Evolutionary conservation across 805 yeast species (phyloP).

Genomic region (Wickerhamiella occidentalis): DNA sequence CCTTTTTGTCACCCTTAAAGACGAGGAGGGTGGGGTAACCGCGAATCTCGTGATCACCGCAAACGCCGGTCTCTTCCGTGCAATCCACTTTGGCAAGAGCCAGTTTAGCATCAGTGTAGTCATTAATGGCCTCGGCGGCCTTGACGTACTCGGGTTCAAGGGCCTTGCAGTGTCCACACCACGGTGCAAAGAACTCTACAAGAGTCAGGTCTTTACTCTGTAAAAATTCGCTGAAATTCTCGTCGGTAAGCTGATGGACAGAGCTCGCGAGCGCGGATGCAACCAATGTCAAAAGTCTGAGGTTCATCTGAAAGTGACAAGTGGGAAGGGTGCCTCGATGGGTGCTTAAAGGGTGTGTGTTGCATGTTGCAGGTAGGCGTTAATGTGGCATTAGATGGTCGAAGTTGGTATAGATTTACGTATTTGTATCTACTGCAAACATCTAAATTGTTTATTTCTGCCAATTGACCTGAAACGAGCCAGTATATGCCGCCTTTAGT

Average conservation of each 20-base stretch:
- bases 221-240: constrained; percentile 53
- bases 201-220: constrained; percentile 62
- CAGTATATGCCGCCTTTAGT: not conserved
- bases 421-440: too few relatives aligned
- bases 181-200: constrained; percentile 89
- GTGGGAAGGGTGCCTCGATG: not conserved
- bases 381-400: too few relatives aligned
- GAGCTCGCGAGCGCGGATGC: constrained; percentile 52
- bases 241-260: constrained; percentile 65
- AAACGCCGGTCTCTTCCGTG: constrained; percentile 62
- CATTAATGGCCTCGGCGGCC: constrained; percentile 19
- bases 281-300: constrained; percentile 21
- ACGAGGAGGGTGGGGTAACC: constrained; percentile 80
- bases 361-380: too few relatives aligned
- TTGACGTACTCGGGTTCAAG: constrained; percentile 30
- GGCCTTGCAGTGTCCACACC: constrained; percentile 85
- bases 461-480: not conserved
- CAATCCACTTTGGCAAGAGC: constrained; percentile 75
- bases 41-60: constrained; percentile 49
- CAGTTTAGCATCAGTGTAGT: constrained; percentile 15
- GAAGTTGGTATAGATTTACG: too few relatives aligned
- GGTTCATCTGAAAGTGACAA: not conserved
- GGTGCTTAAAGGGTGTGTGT: too few relatives aligned
- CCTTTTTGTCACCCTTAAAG: constrained; percentile 39
- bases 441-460: too few relatives aligned